Evolutionary conservation across 352 stramenopile genomes (phyloP), one percentile per base, ranked within the genome.

Genomic region (Globisporangium perplexum): DNA sequence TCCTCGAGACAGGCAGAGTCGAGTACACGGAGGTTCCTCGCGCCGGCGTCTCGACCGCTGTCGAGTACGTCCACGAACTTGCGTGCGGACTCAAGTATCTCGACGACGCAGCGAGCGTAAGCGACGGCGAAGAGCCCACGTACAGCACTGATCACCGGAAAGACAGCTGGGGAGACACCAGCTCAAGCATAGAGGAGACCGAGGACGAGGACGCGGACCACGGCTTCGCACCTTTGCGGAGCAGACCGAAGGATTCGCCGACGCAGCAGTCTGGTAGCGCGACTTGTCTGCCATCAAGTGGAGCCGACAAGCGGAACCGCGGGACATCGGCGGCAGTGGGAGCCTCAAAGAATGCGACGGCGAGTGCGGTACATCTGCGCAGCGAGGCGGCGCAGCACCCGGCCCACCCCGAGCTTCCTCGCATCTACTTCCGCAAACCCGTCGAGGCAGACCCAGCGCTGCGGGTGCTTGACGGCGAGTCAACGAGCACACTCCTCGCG

Each of bases 381-480:
- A 72, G 56, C 22, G 71, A 71, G 26, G 33, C 88, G 41, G 73
- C 88, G 50, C 73, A 86, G 55, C 84, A 81, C 53, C 46, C 86
- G 50, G 86, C 81, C 68, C 70, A 81, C 50, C 81, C 82, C 41
- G 68, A 89, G 24, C 55, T 89, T 10, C 83, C 77, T 1, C 74
- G 90, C 53, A 74, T 90, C 22, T 82, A 92, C 65, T 71, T 94
- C 11, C 77, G 83, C 60, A 92, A 88, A 55, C 64, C 69, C 10
- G 88, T 81, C 12, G 65, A 80, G 31, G 74, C 85, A 23, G 83
- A 94, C 59, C 83, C 81, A 12, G 91, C 82, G 0, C 83, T 90
- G 46, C 81, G 83, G 43, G 60, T 94, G 44, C 88, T 90, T 50
- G 83, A 96, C 58, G 81, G 90, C 15, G 76, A 89, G 54, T 74